Evolutionary conservation across 75 land plant species (phyloP).

Genomic region (Sequoiadendron giganteum): DNA sequence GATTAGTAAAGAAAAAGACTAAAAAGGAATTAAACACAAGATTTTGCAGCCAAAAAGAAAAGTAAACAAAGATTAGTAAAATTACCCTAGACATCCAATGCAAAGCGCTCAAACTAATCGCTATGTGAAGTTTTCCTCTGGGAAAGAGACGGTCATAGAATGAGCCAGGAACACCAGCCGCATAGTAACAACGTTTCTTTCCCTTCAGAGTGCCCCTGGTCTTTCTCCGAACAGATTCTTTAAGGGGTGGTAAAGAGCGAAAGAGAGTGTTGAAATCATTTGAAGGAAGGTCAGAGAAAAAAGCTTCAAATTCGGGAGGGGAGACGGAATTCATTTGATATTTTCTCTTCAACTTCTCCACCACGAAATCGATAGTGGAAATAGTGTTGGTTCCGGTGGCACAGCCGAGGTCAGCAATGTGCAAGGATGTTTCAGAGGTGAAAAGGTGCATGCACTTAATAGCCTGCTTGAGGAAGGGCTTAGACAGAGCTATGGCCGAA

Average conservation of each 20-base stretch:
- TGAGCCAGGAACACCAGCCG: slow-evolving; percentile 64
- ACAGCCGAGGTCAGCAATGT: slow-evolving; percentile 60
- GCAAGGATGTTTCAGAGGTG: slow-evolving; percentile 13
- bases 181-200: slow-evolving; percentile 16
- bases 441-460: slow-evolving; percentile 22
- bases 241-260: slow-evolving; percentile 20
- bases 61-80: neutral
- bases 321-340: slow-evolving; percentile 8
- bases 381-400: slow-evolving; percentile 54
- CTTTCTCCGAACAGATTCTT: neutral
- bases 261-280: slow-evolving; percentile 70
- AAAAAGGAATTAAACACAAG: no score
- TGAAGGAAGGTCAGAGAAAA: slow-evolving; percentile 59
- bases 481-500: slow-evolving; percentile 25
- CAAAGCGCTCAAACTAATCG: slow-evolving; percentile 23
- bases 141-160: slow-evolving; percentile 46
- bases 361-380: slow-evolving; percentile 29
- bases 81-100: slow-evolving; percentile 49
- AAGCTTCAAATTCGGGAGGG: slow-evolving; percentile 42
- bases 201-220: neutral
- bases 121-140: slow-evolving; percentile 30
- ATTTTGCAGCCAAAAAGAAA: neutral
- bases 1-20: no score
- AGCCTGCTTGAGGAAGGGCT: slow-evolving; percentile 15
- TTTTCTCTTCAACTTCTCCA: slow-evolving; percentile 15